Base-by-base conservation (phyloP, 495 filamentous ascomycete genomes). In the Aspergillus affinis region DNA sequence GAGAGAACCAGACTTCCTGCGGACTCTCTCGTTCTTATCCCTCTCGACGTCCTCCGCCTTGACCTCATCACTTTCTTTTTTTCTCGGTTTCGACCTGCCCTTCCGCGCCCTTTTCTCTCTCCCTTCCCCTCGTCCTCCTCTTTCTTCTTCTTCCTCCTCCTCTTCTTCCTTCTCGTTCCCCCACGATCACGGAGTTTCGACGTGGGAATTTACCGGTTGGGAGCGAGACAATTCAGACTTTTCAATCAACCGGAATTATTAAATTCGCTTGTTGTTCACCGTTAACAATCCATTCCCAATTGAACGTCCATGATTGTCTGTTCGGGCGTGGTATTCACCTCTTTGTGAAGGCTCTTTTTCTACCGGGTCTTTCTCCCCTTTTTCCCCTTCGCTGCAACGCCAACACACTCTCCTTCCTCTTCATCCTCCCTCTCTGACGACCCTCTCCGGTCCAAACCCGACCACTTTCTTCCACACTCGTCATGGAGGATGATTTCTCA, bases 401-500 rank as follows among this genome's bases (percentile, higher is more conserved):
- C 36, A 41, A 41, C 50, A 51, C 54, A 9, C 20, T 27, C 36
- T 32, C 67, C 41, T 48, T 45, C 21, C 12, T 55, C 41, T 26
- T n/a, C 45, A 50, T 53, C 65, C 56, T 48, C 62, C 17, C 51
- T 44, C 48, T 19, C 55, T 29, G 6, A 1, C 36, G 18, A 58
- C 58, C 48, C 51, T 50, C 18, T 51, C 54, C 32, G 48, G 58
- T 60, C 55, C 58, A 51, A 52, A 59, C 44, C n/a, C n/a, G n/a
- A n/a, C 48, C 44, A 30, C 18, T 59, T 12, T 55, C 41, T 19
- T n/a, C 57, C 20, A 47, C 52, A 27, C 50, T 60, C 48, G 66
- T 59, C 66, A 78, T 84, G 75, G 71, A 75, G 48, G 65, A 68
- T 61, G 74, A 76, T 60, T 57, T 70, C 23, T 81, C 79, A 41